Base-by-base conservation (phyloP, 768 basidiomycete genomes). In the Agaricus subrufescens region DNA sequence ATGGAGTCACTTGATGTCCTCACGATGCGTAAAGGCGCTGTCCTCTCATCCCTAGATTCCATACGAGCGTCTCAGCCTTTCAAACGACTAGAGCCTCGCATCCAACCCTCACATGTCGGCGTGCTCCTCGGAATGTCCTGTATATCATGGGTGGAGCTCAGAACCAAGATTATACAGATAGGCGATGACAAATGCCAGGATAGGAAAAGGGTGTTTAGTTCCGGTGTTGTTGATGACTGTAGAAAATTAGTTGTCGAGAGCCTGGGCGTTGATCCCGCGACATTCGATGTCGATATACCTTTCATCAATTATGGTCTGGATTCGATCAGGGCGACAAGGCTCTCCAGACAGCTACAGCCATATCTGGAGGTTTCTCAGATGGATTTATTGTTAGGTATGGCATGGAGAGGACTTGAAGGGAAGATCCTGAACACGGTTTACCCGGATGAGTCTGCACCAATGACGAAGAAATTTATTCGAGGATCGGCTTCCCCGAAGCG, bases 221-320 rank as follows among this genome's bases (percentile, higher is more conserved):
- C 6, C 5, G 19, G 14, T 12, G 14, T 8, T 23, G 29, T 31
- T 8, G 39, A 42, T 15, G n/a, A 26, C 23, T 30, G 37, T n/a
- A n/a, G 12, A n/a, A 26, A 26, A 29, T 30, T 52, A 27, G 40
- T 43, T 12, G 14, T 43, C 12, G 26, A 30, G 26, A 44, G 39
- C 37, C 60, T 74, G 9, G 71, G 70, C 44, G 59, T 77, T 23
- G 56, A 69, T 1, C 52, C 54, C 14, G 64, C 69, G 23, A 75
- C 75, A 37, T 70, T 77, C 45, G 65, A 66, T 11, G 54, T 60
- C 1, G 67, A 75, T 15, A 69, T 74, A 4, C 76, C 76, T 1
- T 63, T 78, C 49, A 75, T 71, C 0, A 64, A 69, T 3, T 78
- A 77, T 43, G 76, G 76, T 6, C 62, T 76, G n/a, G 75, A 77